phyloP scores from a whole-genome alignment of 345 rosid species.

The Lepidium sativum region DNA sequence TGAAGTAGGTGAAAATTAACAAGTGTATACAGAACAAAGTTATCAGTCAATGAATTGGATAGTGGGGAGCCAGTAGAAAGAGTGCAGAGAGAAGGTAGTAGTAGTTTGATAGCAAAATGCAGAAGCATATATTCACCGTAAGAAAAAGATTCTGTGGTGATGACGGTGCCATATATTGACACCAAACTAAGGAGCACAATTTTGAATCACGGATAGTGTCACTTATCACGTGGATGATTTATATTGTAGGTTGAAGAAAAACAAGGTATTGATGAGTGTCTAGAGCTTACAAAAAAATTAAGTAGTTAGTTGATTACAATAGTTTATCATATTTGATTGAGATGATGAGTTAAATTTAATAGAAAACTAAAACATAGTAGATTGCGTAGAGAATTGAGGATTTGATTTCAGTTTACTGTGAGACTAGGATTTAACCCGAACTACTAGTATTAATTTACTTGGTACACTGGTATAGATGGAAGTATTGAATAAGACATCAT shows the following conservation, averaged over 20 bases:
- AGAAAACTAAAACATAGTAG: not conserved
- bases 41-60: not conserved
- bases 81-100: not conserved
- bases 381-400: constrained; percentile 1
- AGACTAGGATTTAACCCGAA: not conserved
- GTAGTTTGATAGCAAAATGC: not conserved
- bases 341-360: not conserved
- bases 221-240: not conserved
- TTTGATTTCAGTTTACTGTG: not conserved
- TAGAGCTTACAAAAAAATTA: not conserved
- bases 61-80: not conserved
- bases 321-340: not conserved
- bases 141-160: too few species aligned
- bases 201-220: not conserved
- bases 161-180: not conserved
- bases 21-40: not conserved
- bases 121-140: not conserved
- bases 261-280: not conserved
- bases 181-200: not conserved
- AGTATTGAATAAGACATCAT: not conserved
- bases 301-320: not conserved
- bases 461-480: not conserved
- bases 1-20: not conserved
- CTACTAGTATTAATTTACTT: not conserved
- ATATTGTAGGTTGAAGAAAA: not conserved